A percentile compares a stretch with the other conserved stretches of the same genome.
Conservation (phyloP, 306 rosid genomes). For the Corylus heterophylla region DNA sequence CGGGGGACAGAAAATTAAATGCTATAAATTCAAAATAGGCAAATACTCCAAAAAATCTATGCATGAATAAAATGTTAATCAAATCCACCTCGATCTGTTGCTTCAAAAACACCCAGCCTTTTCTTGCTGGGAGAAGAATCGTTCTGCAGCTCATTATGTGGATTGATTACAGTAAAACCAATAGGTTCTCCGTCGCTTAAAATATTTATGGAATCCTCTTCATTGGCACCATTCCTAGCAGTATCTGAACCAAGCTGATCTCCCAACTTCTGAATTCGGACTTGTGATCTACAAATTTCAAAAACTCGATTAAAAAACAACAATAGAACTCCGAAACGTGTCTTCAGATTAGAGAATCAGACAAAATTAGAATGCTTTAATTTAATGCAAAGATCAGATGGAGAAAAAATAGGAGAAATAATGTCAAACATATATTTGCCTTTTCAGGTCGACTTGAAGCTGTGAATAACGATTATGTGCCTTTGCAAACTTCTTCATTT, state of each 20-base stretch:
- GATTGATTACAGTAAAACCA: conserved; percentile 42
- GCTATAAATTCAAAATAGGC: neutral
- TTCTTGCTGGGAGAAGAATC: conserved; percentile 55
- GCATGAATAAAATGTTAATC: neutral
- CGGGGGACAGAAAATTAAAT: neutral
- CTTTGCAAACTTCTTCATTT: conserved; percentile 74
- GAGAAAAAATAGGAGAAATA: conserved; percentile 6
- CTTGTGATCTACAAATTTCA: conserved; percentile 63
- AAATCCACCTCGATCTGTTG: conserved; percentile 50
- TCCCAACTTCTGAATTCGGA: conserved; percentile 71
- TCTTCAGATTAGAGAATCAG: conserved; percentile 21
- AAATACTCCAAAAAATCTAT: neutral
- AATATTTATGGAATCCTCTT: conserved; percentile 83
- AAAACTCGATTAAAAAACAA: conserved; percentile 26
- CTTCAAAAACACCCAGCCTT: conserved; percentile 47
- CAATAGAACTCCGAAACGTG: neutral
- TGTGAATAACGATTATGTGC: conserved; percentile 52
- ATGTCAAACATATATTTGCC: conserved; percentile 43
- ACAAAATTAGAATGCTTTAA: conserved; percentile 14
- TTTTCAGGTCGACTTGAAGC: conserved; percentile 78
- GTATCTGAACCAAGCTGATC: conserved; percentile 75
- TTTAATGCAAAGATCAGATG: conserved; percentile 4
- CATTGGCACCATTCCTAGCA: conserved; percentile 56
- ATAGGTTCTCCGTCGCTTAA: conserved; percentile 73
- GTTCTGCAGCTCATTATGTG: conserved; percentile 49